phyloP scores from a whole-genome alignment of 129 eudicot genomes.

The Saposhnikovia divaricata region DNA sequence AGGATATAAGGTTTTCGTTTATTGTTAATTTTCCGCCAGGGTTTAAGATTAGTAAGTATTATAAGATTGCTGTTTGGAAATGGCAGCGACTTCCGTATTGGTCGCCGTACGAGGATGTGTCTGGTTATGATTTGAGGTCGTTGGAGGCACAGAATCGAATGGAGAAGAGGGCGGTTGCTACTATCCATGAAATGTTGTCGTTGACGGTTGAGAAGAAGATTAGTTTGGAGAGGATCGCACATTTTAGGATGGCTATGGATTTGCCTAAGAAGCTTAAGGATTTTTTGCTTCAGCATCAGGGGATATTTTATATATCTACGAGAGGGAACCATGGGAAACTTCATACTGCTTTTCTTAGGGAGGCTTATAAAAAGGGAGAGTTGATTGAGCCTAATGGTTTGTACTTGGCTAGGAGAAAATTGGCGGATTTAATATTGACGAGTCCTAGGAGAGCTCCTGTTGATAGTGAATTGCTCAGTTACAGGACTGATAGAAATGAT shows the following conservation, averaged over 20 bases:
- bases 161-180: constrained; percentile 85
- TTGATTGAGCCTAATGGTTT: constrained; percentile 70
- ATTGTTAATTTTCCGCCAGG: constrained; percentile 86
- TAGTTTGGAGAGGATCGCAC: constrained; percentile 79
- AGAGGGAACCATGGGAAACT: constrained; percentile 31
- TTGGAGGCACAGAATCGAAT: constrained; percentile 77
- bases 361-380: constrained; percentile 79
- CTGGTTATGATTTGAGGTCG: constrained; percentile 75
- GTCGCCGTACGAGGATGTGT: constrained; percentile 85
- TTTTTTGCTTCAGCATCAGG: constrained; percentile 79
- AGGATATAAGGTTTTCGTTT: constrained; percentile 58
- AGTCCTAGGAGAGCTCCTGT: constrained; percentile 52
- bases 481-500: constrained; percentile 30
- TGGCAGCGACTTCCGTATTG: constrained; percentile 95
- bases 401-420: constrained; percentile 79
- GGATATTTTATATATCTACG: constrained; percentile 84
- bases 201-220: constrained; percentile 85
- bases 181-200: constrained; percentile 71
- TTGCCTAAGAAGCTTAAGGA: constrained; percentile 83
- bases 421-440: constrained; percentile 54
- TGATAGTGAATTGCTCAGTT: constrained; percentile 46
- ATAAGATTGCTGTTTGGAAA: constrained; percentile 79
- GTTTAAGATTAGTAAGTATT: constrained; percentile 68
- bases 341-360: constrained; percentile 81
- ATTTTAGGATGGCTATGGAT: constrained; percentile 71